A percentile compares a stretch with the other conserved stretches of the same genome.
These are phyloP conservation scores for Verticillium isaacii DNA, from an alignment of 2,329 filamentous ascomycete species.

Conservation along the genomic window DNA sequence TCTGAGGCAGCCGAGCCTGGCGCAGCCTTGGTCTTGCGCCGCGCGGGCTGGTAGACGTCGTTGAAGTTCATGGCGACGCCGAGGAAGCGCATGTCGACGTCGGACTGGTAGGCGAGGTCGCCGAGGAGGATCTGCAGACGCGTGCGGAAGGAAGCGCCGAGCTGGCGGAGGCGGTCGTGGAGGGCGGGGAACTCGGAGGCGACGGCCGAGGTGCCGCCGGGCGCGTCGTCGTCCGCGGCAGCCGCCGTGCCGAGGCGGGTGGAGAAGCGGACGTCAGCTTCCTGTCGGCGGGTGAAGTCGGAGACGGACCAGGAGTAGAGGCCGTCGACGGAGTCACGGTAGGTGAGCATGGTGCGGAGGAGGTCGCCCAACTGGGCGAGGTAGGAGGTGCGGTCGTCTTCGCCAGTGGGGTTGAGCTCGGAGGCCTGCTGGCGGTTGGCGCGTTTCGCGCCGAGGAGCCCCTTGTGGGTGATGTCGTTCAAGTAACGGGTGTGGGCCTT, in stretches of 20 bases:
- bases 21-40: slow-evolving; percentile 51
- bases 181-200: slow-evolving; percentile 66
- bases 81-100: slow-evolving; percentile 92
- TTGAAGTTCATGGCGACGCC: slow-evolving; percentile 99
- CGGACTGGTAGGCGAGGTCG: slow-evolving; percentile 87
- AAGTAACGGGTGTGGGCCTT: slow-evolving; percentile 87
- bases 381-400: slow-evolving; percentile 71
- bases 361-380: slow-evolving; percentile 89
- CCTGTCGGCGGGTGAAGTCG: slow-evolving; percentile 89
- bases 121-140: slow-evolving; percentile 79
- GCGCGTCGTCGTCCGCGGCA: slow-evolving; percentile 11
- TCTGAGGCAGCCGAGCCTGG: slow-evolving; percentile 3
- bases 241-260: slow-evolving; percentile 34
- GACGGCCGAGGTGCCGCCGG: slow-evolving; percentile 40
- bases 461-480: slow-evolving; percentile 92
- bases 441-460: slow-evolving; percentile 72
- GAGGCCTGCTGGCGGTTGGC: slow-evolving; percentile 31
- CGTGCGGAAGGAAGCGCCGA: slow-evolving; percentile 72
- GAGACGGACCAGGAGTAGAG: slow-evolving; percentile 93
- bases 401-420: slow-evolving; percentile 34
- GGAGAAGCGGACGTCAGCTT: slow-evolving; percentile 71
- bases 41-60: slow-evolving; percentile 81
- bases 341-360: slow-evolving; percentile 87
- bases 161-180: slow-evolving; percentile 64
- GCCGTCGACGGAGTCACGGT: slow-evolving; percentile 89